Conservation (phyloP, 1,284 basidiomycete species). For the Neotropicomus parvogracilis region DNA sequence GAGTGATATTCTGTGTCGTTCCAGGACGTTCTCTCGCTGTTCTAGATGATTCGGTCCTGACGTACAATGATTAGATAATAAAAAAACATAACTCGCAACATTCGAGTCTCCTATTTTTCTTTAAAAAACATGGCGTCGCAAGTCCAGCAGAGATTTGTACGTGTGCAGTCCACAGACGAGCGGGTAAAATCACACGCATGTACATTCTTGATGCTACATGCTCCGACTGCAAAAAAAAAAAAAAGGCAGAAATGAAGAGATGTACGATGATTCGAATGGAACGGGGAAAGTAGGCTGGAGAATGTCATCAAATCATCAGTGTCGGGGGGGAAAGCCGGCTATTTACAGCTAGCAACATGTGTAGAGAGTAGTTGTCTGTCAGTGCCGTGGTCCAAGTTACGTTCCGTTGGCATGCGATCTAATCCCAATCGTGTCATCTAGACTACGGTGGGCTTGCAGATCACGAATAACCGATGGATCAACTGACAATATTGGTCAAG, state of each 20-base stretch:
- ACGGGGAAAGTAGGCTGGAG: conserved; percentile 20
- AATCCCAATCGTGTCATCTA: conserved; percentile 54
- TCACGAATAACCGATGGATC: conserved; percentile 87
- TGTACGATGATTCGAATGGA: conserved; percentile 18
- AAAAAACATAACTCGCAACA: conserved; percentile 19
- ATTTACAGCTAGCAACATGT: conserved; percentile 27
- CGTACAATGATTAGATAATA: conserved; percentile 35
- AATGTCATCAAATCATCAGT: conserved; percentile 33
- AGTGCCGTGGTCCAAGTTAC: conserved; percentile 16
- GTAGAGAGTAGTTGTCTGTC: conserved; percentile 18
- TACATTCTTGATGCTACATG: conserved; percentile 24
- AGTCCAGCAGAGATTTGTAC: conserved; percentile 29
- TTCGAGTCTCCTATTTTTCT: no score
- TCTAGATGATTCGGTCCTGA: conserved; percentile 36
- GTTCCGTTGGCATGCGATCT: conserved; percentile 33
- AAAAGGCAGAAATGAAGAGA: conserved; percentile 10
- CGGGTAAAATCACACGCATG: conserved; percentile 29
- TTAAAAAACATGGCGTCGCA: conserved; percentile 21
- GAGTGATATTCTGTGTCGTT: conserved; percentile 34
- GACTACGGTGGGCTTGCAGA: conserved; percentile 80
- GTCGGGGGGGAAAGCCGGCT: conserved; percentile 14
- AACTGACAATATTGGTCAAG: conserved; percentile 43
- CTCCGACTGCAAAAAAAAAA: conserved; percentile 12
- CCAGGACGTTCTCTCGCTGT: conserved; percentile 37
- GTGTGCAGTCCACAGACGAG: conserved; percentile 23